These are phyloP conservation scores for Fomitopsis serialis DNA, from an alignment of 768 basidiomycete species.

Conservation along the genomic window DNA sequence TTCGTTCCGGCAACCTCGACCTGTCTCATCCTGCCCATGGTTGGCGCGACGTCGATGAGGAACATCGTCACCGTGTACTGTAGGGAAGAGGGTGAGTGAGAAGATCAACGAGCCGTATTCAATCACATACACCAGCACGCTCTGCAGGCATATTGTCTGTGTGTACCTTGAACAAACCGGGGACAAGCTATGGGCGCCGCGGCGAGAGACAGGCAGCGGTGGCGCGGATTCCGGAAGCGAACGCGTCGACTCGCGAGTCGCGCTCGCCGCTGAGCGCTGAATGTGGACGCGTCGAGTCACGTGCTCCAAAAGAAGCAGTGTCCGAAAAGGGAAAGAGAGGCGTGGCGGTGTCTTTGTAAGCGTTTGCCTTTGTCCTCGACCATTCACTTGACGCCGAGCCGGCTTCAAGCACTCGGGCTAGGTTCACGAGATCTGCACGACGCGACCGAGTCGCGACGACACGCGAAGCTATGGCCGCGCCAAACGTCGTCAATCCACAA, in stretches of 20 bases:
- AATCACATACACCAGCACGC: constrained; percentile 66
- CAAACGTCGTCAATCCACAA: constrained; percentile 19
- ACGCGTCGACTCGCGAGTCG: not conserved
- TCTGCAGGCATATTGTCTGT: constrained; percentile 68
- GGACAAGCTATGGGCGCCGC: not conserved
- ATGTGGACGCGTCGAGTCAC: not conserved
- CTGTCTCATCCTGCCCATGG: constrained; percentile 67
- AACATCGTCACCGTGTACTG: constrained; percentile 89
- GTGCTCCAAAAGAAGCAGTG: not conserved
- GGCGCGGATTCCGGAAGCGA: not conserved
- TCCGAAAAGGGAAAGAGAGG: not conserved
- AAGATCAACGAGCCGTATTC: not conserved
- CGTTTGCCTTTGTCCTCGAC: constrained; percentile 2
- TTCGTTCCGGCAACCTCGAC: constrained; percentile 49
- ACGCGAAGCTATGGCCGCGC: constrained; percentile 19
- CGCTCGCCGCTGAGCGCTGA: not conserved
- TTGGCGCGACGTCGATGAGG: constrained; percentile 80
- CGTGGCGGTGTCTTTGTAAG: constrained; percentile 8
- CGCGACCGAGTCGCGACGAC: constrained; percentile 6
- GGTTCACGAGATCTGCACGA: constrained; percentile 30
- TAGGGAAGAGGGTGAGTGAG: not conserved
- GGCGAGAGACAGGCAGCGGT: constrained; percentile 4
- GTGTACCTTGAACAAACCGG: not conserved
- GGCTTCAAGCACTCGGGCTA: constrained; percentile 15
- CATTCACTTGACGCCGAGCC: not conserved